Percentiles rank a stretch among this genome's conserved stretches.
These are phyloP conservation scores for Drechslerella dactyloides DNA, from an alignment of 2,329 filamentous ascomycete species.

Conservation along the genomic window DNA sequence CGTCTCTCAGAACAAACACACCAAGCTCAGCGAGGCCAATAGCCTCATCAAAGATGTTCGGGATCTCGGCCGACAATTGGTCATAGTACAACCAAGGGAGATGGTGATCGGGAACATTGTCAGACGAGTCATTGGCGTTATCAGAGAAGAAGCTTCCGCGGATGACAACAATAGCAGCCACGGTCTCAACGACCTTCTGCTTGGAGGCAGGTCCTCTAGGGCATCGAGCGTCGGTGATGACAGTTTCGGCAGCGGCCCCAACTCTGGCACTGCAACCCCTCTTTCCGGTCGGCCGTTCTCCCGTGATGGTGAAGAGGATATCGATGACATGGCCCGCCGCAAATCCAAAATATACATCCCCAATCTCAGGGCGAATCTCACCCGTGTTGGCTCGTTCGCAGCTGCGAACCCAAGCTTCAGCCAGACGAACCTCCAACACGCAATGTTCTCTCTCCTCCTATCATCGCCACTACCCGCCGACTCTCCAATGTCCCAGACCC, in stretches of 20 bases:
- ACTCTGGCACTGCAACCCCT: conserved; percentile 37
- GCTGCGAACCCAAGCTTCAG: conserved; percentile 29
- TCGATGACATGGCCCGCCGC: conserved; percentile 28
- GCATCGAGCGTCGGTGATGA: conserved; percentile 44
- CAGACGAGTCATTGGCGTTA: conserved; percentile 83
- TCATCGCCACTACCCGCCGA: conserved; percentile 38
- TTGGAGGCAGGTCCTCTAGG: conserved; percentile 36
- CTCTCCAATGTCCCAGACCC: conserved; percentile 49
- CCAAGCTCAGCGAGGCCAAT: conserved; percentile 75
- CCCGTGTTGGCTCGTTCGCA: conserved; percentile 29
- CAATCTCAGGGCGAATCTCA: conserved; percentile 16
- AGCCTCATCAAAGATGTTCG: conserved; percentile 81
- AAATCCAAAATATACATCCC: conserved; percentile 47
- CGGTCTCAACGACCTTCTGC: conserved; percentile 23
- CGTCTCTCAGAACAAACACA: conserved; percentile 71
- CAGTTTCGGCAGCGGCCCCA: conserved; percentile 25
- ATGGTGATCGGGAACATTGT: conserved; percentile 95
- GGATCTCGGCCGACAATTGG: conserved; percentile 76
- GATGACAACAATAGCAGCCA: conserved; percentile 61
- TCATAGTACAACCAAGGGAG: conserved; percentile 84
- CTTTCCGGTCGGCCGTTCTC: conserved; percentile 40
- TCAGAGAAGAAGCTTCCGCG: conserved; percentile 87
- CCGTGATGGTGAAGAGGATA: conserved; percentile 44
- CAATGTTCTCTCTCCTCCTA: conserved; percentile 48
- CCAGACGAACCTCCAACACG: conserved; percentile 37